These are phyloP conservation scores for Jacaranda copaia DNA, from an alignment of 257 asterid species.

Conservation along the genomic window DNA sequence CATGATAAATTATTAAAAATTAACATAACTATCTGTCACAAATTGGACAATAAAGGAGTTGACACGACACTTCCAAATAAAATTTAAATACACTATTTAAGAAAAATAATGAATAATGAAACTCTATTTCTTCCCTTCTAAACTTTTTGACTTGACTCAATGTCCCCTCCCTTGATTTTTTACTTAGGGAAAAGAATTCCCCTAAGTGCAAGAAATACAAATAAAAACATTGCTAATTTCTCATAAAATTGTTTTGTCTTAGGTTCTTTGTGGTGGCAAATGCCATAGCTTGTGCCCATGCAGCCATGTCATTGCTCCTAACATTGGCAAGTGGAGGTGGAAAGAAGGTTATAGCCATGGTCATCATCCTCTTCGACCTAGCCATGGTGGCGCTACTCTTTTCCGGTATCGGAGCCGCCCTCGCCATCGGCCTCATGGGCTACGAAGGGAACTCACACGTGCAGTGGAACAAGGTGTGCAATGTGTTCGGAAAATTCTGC, in stretches of 20 bases:
- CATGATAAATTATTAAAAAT: too few relatives aligned
- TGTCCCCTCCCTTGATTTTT: not conserved
- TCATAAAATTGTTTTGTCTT: not conserved
- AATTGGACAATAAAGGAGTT: too few relatives aligned
- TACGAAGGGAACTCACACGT: slow-evolving; percentile 66
- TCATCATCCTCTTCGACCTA: slow-evolving; percentile 55
- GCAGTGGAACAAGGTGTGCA: slow-evolving; percentile 69
- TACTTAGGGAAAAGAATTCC: not conserved
- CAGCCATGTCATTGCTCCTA: slow-evolving; percentile 53
- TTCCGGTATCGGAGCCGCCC: slow-evolving; percentile 63
- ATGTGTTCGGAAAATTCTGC: slow-evolving; percentile 57
- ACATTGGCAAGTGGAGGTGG: slow-evolving; percentile 45
- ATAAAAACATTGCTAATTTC: not conserved
- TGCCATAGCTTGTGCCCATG: slow-evolving; percentile 64
- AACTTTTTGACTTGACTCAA: too few relatives aligned
- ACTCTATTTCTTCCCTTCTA: too few relatives aligned
- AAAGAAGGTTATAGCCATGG: slow-evolving; percentile 32
- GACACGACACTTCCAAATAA: too few relatives aligned
- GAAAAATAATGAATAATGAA: too few relatives aligned
- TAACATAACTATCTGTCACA: too few relatives aligned
- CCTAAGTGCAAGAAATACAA: not conserved
- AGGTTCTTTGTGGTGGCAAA: slow-evolving; percentile 75
- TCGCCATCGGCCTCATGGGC: slow-evolving; percentile 65
- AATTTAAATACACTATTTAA: too few relatives aligned
- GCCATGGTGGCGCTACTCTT: slow-evolving; percentile 71